Percentiles rank a stretch among this genome's conserved stretches.
Conservation (phyloP, 768 basidiomycete genomes). For the Leccinum subtestaceum region DNA sequence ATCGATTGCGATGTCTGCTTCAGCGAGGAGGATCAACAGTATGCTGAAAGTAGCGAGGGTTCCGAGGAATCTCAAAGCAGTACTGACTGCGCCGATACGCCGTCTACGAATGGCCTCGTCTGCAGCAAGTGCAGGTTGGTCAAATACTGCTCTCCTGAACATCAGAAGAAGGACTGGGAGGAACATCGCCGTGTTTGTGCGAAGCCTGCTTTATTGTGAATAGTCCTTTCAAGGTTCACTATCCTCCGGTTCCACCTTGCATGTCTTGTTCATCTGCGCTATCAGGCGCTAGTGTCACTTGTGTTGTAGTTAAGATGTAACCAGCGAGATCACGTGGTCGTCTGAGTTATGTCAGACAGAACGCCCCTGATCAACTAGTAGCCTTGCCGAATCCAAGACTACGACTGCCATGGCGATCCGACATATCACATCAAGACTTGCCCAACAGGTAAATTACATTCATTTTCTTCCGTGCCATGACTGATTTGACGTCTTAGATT, state of each 20-base stretch:
- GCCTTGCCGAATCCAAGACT: conserved; percentile 3
- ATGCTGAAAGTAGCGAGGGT: conserved; percentile 40
- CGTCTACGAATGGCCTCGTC: conserved; percentile 48
- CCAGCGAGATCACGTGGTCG: background rate
- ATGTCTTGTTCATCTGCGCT: background rate
- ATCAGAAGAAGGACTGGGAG: conserved; percentile 76
- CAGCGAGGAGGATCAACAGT: conserved; percentile 38
- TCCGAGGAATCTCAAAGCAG: conserved; percentile 48
- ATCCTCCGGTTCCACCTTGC: background rate
- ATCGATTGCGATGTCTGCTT: conserved; percentile 70
- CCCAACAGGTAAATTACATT: conserved; percentile 58
- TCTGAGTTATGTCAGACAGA: background rate
- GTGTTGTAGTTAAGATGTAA: conserved; percentile 6
- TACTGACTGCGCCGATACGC: conserved; percentile 32
- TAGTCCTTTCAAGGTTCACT: background rate
- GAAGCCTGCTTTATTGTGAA: conserved; percentile 30
- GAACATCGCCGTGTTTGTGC: conserved; percentile 71
- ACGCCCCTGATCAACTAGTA: background rate
- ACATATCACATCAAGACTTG: conserved; percentile 67
- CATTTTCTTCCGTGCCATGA: background rate
- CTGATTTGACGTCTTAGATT: conserved; percentile 50
- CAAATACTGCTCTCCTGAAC: conserved; percentile 72
- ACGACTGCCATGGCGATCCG: conserved; percentile 48
- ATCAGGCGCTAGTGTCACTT: background rate
- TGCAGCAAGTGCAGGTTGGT: conserved; percentile 80